These are phyloP conservation scores for Clavispora carvajalis DNA, from an alignment of 805 yeast species.

Conservation along the genomic window DNA sequence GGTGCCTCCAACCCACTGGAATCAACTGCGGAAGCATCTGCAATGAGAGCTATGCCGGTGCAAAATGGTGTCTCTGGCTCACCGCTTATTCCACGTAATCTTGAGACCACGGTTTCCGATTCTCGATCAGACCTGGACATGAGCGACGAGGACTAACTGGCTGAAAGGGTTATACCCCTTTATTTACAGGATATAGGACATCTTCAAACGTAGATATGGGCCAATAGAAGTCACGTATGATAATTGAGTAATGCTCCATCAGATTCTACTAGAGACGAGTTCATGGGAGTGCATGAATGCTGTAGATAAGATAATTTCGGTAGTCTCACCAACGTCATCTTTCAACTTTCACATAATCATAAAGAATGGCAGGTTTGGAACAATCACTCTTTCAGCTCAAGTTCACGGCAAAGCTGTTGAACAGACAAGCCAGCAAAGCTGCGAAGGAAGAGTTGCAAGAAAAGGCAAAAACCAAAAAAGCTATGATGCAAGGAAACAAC, in stretches of 20 bases:
- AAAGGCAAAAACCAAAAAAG: constrained; percentile 84
- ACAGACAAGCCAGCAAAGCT: constrained; percentile 84
- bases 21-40: too few species aligned
- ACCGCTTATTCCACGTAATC: neutral
- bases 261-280: too few species aligned
- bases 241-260: too few species aligned
- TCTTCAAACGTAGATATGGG: too few species aligned
- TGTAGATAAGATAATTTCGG: neutral
- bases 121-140: neutral
- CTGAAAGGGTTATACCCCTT: too few species aligned
- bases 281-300: neutral
- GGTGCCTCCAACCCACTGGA: neutral
- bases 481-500: constrained; percentile 75
- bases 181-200: too few species aligned
- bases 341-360: neutral
- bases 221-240: too few species aligned
- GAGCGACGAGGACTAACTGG: neutral
- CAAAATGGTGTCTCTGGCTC: too few species aligned
- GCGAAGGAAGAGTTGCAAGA: constrained; percentile 86
- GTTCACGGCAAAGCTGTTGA: constrained; percentile 91
- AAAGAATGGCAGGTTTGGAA: constrained; percentile 23
- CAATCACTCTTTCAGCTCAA: constrained; percentile 25
- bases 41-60: too few species aligned
- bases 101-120: neutral
- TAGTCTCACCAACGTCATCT: neutral